Conservation (phyloP, 495 filamentous ascomycete genomes). For the Podospora bellae-mahoneyi region DNA sequence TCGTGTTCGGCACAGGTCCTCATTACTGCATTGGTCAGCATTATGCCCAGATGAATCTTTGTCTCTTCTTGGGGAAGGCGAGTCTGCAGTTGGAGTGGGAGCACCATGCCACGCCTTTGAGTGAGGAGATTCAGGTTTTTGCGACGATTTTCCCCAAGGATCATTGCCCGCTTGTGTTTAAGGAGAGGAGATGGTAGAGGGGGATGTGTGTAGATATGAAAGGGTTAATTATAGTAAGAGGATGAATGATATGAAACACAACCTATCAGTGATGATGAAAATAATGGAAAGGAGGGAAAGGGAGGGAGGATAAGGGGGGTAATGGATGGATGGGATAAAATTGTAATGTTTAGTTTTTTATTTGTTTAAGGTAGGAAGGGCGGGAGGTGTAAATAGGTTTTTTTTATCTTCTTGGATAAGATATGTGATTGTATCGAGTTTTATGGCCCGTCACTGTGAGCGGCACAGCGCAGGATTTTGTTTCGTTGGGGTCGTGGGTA, state of each 20-base stretch:
- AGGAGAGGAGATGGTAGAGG: conserved; percentile 42
- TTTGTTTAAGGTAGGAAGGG: background rate
- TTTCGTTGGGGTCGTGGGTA: background rate
- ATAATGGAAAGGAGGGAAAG: background rate
- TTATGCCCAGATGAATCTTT: conserved; percentile 87
- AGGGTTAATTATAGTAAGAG: background rate
- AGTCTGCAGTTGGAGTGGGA: conserved; percentile 86
- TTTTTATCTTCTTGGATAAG: background rate
- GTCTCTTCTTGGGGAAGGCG: conserved; percentile 92
- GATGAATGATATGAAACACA: background rate
- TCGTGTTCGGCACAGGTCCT: conserved; percentile 93
- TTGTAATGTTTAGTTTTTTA: background rate
- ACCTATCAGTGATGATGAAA: conserved; percentile 1
- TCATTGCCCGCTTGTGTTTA: conserved; percentile 61
- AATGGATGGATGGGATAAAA: background rate
- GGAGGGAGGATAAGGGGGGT: background rate
- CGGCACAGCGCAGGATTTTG: background rate
- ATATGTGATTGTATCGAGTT: background rate
- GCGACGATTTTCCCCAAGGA: conserved; percentile 86
- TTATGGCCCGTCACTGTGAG: too few relatives aligned
- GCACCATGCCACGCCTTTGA: conserved; percentile 73
- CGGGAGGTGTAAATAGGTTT: background rate
- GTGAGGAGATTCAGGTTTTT: conserved; percentile 97
- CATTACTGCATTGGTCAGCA: conserved; percentile 96
- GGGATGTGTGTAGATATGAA: background rate